Conservation (phyloP, 345 rosid species). For the Trapa bicornis region DNA sequence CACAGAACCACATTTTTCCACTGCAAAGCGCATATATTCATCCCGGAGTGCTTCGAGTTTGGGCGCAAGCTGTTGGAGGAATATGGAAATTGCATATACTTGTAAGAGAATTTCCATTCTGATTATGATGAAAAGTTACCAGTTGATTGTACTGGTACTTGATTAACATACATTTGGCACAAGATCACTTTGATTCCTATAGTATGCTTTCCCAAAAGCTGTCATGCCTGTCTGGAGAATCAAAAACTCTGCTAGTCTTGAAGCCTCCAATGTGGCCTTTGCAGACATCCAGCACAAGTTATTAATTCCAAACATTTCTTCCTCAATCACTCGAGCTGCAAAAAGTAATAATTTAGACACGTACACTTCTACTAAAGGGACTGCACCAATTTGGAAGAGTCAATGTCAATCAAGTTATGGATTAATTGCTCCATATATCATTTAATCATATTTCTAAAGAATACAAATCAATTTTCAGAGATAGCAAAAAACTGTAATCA, state of each 20-base stretch:
- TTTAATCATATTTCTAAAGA: not conserved
- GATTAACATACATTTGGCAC: conserved; percentile 56
- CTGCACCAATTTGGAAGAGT: not conserved
- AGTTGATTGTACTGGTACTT: not conserved
- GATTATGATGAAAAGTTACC: not conserved
- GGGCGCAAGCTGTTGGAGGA: conserved; percentile 54
- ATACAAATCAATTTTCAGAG: not conserved
- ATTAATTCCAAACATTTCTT: conserved; percentile 82
- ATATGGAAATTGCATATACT: not conserved
- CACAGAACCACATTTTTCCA: conserved; percentile 68
- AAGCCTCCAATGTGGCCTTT: conserved; percentile 84
- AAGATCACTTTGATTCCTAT: conserved; percentile 71
- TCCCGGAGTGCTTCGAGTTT: conserved; percentile 91
- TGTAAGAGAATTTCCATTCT: not conserved
- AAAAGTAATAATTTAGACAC: conserved; percentile 5
- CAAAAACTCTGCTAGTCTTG: conserved; percentile 67
- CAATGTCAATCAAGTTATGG: not conserved
- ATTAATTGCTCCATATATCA: not conserved
- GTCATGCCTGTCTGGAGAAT: conserved; percentile 97
- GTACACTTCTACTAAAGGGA: not conserved
- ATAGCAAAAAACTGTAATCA: not conserved
- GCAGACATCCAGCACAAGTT: conserved; percentile 89
- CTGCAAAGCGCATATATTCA: conserved; percentile 75
- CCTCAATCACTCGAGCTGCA: conserved; percentile 86
- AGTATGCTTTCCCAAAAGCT: conserved; percentile 85